A percentile compares a stretch with the other conserved stretches of the same genome.
Evolutionary conservation across 768 basidiomycete species (phyloP).

Genomic region (Calvatia gigantea): DNA sequence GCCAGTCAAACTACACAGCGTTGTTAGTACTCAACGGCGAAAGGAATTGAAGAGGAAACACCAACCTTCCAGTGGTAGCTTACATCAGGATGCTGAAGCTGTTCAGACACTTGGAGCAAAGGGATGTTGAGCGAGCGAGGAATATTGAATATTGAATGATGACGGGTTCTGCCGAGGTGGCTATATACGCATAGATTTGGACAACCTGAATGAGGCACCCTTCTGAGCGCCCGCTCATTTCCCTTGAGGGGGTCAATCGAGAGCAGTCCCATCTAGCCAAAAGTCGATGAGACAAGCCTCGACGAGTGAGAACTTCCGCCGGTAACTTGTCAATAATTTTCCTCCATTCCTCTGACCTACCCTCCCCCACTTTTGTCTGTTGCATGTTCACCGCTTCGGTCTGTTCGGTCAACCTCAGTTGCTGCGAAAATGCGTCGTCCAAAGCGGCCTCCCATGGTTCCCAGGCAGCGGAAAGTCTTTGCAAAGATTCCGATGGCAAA

Average conservation of each 20-base stretch:
- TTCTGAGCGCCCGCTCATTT: slow-evolving; percentile 58
- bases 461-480: slow-evolving; percentile 59
- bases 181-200: slow-evolving; percentile 76
- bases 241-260: slow-evolving; percentile 35
- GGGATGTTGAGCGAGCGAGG: slow-evolving; percentile 75
- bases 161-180: slow-evolving; percentile 44
- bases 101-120: slow-evolving; percentile 60
- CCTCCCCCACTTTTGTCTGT: slow-evolving; percentile 10
- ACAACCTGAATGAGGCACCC: slow-evolving; percentile 70
- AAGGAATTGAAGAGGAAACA: not conserved
- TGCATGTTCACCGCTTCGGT: slow-evolving; percentile 37
- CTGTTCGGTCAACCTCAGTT: slow-evolving; percentile 58
- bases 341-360: slow-evolving; percentile 50
- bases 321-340: slow-evolving; percentile 42
- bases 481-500: slow-evolving; percentile 71
- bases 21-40: slow-evolving; percentile 1
- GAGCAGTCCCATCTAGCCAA: slow-evolving; percentile 51
- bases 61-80: slow-evolving; percentile 87
- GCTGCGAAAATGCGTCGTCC: slow-evolving; percentile 40
- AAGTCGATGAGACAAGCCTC: not conserved
- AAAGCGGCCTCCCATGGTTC: slow-evolving; percentile 70
- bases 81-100: slow-evolving; percentile 91
- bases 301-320: slow-evolving; percentile 4
- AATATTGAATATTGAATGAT: too few species aligned
- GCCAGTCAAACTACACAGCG: slow-evolving; percentile 53